These are phyloP conservation scores for Globisporangium abappressorium DNA, from an alignment of 352 stramenopile genomes.

Conservation along the genomic window DNA sequence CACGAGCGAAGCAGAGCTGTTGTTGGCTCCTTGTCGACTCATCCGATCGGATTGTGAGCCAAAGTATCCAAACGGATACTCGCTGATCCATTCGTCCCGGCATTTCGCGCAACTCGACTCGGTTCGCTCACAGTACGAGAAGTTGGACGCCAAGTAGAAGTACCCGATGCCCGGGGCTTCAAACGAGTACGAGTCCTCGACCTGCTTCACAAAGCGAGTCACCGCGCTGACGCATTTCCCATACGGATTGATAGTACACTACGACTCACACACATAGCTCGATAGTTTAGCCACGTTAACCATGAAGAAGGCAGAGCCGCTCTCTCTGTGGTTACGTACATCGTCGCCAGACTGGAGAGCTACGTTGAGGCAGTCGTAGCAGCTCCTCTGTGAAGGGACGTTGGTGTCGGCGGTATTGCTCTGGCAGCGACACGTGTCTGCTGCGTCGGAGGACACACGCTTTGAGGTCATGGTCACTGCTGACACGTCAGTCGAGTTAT, in stretches of 20 bases:
- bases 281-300: too few species aligned
- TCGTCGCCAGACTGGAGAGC: slow-evolving; percentile 27
- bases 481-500: not conserved
- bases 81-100: not conserved
- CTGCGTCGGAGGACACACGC: not conserved
- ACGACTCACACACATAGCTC: slow-evolving; percentile 2
- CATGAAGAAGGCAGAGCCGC: too few species aligned
- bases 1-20: slow-evolving; percentile 12
- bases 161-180: slow-evolving; percentile 28
- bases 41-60: slow-evolving; percentile 5
- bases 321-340: not conserved
- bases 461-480: too few species aligned
- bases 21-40: slow-evolving; percentile 1
- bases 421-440: slow-evolving; percentile 5
- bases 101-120: slow-evolving; percentile 4
- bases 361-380: slow-evolving; percentile 60
- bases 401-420: not conserved
- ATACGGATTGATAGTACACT: slow-evolving; percentile 49
- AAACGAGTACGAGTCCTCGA: not conserved
- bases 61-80: slow-evolving; percentile 1
- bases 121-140: slow-evolving; percentile 8
- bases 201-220: not conserved
- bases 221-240: slow-evolving; percentile 4
- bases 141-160: slow-evolving; percentile 27
- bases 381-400: slow-evolving; percentile 27